Base-by-base conservation (phyloP, 805 yeast genomes). In the Teunomyces tritomae region DNA sequence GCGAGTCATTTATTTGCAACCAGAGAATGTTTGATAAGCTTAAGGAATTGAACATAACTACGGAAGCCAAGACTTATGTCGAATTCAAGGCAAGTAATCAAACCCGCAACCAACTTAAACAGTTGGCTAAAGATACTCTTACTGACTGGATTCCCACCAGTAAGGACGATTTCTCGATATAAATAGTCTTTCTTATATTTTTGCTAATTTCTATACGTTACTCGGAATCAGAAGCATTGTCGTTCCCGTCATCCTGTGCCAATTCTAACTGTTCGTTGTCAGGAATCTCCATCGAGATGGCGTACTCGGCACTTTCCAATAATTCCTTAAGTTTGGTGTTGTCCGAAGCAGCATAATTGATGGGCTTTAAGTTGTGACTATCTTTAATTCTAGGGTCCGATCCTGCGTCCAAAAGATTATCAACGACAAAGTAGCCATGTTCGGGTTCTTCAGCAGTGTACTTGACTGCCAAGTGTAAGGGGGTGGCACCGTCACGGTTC, bases 351-450 rank as follows among this genome's bases (percentile, higher is more conserved):
- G 80, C 84, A 50, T 90, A 73, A 55, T 89, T 89, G 34, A 85
- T 75, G 5, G 98, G 96, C 56, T 80, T 87, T 57, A 84, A 77
- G 20, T 88, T 88, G 34, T 75, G 72, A 24, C 50, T 58, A 54
- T 72, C 74, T 20, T 55, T 55, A 34, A 68, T 59, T 43, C 70
- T 74, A 2, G 95, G 88, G 66, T 91, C 94, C 1, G 94, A 84
- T 2, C 99, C 98, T 27, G 95, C 96, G 58, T 91, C 97, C 35
- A 94, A 71, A 52, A 94, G 77, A 62, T 85, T 86, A 58, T 88
- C 96, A 9, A 84, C 81, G 29, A 90, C 74, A 55, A 84, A 88
- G 20, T 76, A 70, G 0, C 96, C 97, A 64, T 86, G 90, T 50
- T 88, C 97, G 0, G 94, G 88, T 60, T 92, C 96, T 24, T 82